Evolutionary conservation across 2,329 filamentous ascomycete genomes (phyloP).

Genomic region (Botrytis deweyae): DNA sequence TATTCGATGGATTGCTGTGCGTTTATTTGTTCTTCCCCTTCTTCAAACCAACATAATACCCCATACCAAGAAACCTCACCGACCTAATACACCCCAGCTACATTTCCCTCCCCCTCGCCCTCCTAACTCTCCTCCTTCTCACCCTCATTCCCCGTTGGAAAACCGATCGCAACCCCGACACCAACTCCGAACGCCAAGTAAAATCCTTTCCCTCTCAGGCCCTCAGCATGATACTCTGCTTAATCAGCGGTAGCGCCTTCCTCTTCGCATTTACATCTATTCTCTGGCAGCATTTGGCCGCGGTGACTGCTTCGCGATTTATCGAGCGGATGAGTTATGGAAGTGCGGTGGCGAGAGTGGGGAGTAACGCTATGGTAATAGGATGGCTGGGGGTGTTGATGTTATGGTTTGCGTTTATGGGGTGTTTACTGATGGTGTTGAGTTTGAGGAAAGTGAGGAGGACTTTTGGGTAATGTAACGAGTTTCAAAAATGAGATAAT

Average conservation of each 20-base stretch:
- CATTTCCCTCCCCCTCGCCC: not conserved
- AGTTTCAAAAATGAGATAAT: not conserved
- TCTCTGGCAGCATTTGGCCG: not conserved
- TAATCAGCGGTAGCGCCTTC: not conserved
- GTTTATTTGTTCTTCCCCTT: not conserved
- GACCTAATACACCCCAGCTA: not conserved
- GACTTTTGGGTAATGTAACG: not conserved
- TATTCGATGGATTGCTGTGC: not conserved
- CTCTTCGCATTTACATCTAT: not conserved
- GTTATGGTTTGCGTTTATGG: not conserved
- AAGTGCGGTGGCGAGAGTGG: not conserved
- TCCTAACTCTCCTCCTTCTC: not conserved
- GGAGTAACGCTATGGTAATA: not conserved
- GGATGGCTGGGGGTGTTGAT: not conserved
- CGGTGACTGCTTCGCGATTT: not conserved
- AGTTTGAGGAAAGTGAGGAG: slow-evolving; percentile 1
- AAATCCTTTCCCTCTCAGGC: not conserved
- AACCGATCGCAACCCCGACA: not conserved
- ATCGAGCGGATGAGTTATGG: not conserved
- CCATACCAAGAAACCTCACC: not conserved
- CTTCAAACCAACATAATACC: fast-evolving
- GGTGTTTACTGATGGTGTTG: slow-evolving; percentile 1
- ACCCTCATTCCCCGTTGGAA: not conserved
- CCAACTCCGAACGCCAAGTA: not conserved
- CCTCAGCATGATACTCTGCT: not conserved